phyloP scores from a whole-genome alignment of 179 eudicot genomes.

The Spergularia azorica region DNA sequence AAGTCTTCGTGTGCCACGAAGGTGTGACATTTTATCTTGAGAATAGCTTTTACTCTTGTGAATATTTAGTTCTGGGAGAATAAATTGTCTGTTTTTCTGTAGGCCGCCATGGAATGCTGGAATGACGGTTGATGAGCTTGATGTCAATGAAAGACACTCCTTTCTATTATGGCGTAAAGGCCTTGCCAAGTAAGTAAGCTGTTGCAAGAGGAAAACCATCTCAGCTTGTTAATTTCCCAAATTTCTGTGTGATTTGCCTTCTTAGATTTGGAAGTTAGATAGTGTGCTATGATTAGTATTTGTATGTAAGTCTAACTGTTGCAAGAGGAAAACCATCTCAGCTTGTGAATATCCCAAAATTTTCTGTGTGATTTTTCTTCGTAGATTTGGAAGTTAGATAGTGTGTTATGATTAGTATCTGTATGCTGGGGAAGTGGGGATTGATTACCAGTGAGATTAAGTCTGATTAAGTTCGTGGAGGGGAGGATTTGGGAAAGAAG shows the following conservation, averaged over 20 bases:
- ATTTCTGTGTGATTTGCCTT: neutral
- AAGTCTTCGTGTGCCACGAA: slow-evolving; percentile 93
- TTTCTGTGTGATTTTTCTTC: neutral
- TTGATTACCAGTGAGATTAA: neutral
- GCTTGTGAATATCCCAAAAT: neutral
- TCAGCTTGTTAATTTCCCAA: neutral
- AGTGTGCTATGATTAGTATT: neutral
- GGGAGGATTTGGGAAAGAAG: neutral
- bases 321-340: slow-evolving; percentile 1
- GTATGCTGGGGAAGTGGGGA: slow-evolving; percentile 25
- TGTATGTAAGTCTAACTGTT: slow-evolving; percentile 36
- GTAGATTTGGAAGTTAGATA: neutral
- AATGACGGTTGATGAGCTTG: slow-evolving; percentile 93
- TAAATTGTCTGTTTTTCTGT: slow-evolving; percentile 24
- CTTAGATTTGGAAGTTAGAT: neutral
- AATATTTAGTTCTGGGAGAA: neutral
- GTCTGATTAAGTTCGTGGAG: slow-evolving; percentile 4
- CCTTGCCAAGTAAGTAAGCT: slow-evolving; percentile 71
- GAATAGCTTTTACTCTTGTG: neutral
- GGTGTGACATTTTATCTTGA: slow-evolving; percentile 40
- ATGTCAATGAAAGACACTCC: slow-evolving; percentile 73
- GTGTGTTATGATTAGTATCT: neutral
- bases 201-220: slow-evolving; percentile 6
- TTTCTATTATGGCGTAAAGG: slow-evolving; percentile 83
- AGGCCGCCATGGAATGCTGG: slow-evolving; percentile 88